These are phyloP conservation scores for Periconia sp. DNA, from an alignment of 2,329 filamentous ascomycete species.

Conservation along the genomic window DNA sequence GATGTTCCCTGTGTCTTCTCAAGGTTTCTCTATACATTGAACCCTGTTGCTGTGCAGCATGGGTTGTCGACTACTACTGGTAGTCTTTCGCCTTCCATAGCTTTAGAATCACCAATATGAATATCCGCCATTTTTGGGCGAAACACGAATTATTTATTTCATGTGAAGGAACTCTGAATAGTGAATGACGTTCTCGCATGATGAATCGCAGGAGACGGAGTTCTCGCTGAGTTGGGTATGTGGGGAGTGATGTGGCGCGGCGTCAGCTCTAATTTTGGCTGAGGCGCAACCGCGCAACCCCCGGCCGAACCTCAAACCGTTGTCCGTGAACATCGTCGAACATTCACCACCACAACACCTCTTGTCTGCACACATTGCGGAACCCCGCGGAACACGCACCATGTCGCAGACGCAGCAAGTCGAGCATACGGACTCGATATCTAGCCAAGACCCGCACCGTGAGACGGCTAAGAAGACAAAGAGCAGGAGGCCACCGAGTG, in stretches of 20 bases:
- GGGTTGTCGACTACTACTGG: no score
- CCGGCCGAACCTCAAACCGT: constrained; percentile 23
- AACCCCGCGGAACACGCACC: constrained; percentile 35
- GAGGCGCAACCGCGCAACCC: constrained; percentile 11
- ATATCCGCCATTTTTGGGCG: constrained; percentile 2
- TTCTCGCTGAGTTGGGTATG: no score
- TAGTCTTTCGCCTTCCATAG: constrained; percentile 10
- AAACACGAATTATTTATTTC: constrained; percentile 10
- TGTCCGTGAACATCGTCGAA: constrained; percentile 21
- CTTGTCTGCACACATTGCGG: constrained; percentile 27
- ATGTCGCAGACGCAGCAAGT: constrained; percentile 56
- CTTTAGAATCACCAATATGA: constrained; percentile 16
- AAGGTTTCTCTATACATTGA: constrained; percentile 12
- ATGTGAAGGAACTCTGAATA: no score
- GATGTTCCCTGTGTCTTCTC: no score
- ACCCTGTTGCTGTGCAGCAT: constrained; percentile 11
- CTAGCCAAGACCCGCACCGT: constrained; percentile 50
- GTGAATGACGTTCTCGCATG: no score
- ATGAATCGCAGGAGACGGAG: not conserved
- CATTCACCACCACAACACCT: constrained; percentile 19
- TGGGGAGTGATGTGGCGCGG: constrained; percentile 27
- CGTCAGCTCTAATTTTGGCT: constrained; percentile 14
- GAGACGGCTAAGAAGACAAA: constrained; percentile 70
- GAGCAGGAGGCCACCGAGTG: constrained; percentile 90
- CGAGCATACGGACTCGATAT: constrained; percentile 51